Conservation (phyloP, 768 basidiomycete genomes). For the Lactarius trivialis region DNA sequence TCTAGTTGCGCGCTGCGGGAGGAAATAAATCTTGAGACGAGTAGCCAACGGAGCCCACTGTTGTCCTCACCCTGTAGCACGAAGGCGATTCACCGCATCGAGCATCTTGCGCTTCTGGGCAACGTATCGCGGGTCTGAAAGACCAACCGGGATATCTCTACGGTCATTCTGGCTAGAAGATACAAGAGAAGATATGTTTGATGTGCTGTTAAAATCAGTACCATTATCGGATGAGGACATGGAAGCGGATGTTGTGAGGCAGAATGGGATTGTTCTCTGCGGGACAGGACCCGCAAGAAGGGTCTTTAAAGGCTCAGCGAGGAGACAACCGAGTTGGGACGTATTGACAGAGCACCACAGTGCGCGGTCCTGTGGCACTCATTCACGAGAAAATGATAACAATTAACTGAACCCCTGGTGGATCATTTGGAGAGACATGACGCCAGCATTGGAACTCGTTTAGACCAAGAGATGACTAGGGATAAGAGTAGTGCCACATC, state of each 20-base stretch:
- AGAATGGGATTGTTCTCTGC: background rate
- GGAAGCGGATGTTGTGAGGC: background rate
- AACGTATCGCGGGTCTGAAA: constrained; percentile 42
- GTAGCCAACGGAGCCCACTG: constrained; percentile 2
- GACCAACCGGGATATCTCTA: constrained; percentile 35
- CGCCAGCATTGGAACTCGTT: background rate
- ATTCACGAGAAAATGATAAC: background rate
- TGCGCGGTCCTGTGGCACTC: background rate
- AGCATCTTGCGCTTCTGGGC: constrained; percentile 43
- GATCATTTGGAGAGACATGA: background rate
- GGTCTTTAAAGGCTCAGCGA: background rate
- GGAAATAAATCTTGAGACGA: background rate
- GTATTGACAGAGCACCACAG: background rate
- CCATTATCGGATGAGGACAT: background rate
- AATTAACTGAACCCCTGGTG: background rate
- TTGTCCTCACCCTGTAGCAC: constrained; percentile 50
- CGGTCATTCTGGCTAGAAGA: background rate
- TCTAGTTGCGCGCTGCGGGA: constrained; percentile 52
- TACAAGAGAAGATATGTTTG: too few species aligned
- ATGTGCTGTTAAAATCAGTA: background rate
- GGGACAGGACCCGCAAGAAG: background rate
- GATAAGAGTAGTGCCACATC: background rate
- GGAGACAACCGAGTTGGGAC: background rate
- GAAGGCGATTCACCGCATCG: constrained; percentile 52
- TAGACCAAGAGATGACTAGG: background rate